Base-by-base conservation (phyloP, 2,329 filamentous ascomycete genomes). In the Aureobasidium sp. region DNA sequence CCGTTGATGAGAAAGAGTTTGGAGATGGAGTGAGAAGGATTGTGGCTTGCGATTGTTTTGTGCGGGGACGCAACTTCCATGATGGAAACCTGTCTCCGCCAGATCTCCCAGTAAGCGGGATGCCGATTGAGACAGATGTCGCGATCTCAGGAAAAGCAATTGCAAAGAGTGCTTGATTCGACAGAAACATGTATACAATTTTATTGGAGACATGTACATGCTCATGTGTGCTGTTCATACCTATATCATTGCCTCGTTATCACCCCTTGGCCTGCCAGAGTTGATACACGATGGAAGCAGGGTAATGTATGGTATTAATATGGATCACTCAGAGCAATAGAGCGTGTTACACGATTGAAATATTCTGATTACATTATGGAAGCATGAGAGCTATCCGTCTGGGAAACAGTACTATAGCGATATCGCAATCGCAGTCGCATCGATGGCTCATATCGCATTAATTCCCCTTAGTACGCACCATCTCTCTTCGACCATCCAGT, bases 401-500 rank as follows among this genome's bases (percentile, higher is more conserved):
- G 21, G 21, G 21, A 21, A 21, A 21, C 21, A 21, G 21, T 21
- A 21, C 21, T 21, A 21, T 21, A 21, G 21, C 21, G 21, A 21
- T 21, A 21, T 21, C 21, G 21, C 21, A 21, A 21, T 21, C 21
- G 21, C 21, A 21, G 21, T 21, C 21, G 21, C 21, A 21, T 21
- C 21, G 21, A 21, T 21, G 21, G 21, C 21, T 21, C 21, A 21
- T 21, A 21, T 21, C 21, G 21, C 21, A 21, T 21, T 21, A 21
- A 21, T 21, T 21, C 21, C 21, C 21, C 49, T 61, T 42, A 74
- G 63, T 74, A 74, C 3, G 69, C 72, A 0, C 68, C 70, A 21
- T 65, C 65, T 39, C 72, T 66, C 64, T 67, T 58, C 44, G 54
- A 61, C 68, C 69, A 74, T 32, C 65, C 67, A 8, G 67, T 67